Evolutionary conservation across 164 flowering plant species (phyloP), one percentile per base, ranked within the genome.

Genomic region (Echeveria elegans): DNA sequence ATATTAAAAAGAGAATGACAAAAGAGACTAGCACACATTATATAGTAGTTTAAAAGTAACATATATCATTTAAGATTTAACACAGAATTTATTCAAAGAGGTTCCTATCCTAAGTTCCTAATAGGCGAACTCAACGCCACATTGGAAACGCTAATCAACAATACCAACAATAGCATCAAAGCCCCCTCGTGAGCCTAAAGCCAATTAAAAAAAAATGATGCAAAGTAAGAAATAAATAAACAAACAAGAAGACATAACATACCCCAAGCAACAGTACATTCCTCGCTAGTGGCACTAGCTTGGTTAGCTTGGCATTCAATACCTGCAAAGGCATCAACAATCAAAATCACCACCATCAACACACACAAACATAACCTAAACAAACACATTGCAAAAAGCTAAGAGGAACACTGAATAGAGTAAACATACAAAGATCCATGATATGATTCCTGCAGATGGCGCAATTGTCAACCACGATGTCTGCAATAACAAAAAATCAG

Each of bases 361-460:
- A 37, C 64, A 15, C 12, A 29, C 15, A 1, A 41, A 28, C n/a
- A 21, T 7, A 45, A 41, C 18, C 24, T 34, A 40, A 62, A 11
- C 12, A 65, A 16, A 30, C 8, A 45, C 14, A 37, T 11, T 12
- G 7, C 37, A 34, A 7, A 28, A 31, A 2, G 37, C 45, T 30
- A 16, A 36, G 60, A 67, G 23, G 16, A 23, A n/a, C n/a, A n/a
- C n/a, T n/a, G n/a, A 36, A 1, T 5, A 36, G 38, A 40, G 45
- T 40, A 34, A 34, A 73, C 79, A 71, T 48, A 78, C 81, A 78
- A 11, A 78, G 81, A 72, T 78, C 81, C 81, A 78, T 78, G 56
- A 76, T 78, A 65, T 78, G 81, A 69, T 78, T 78, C 69, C 81
- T 31, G 75, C 81, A 78, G 63, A 78, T 78, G 26, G 81, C 81